These are phyloP conservation scores for Boletellus ananas DNA, from an alignment of 768 basidiomycete species.

Conservation along the genomic window DNA sequence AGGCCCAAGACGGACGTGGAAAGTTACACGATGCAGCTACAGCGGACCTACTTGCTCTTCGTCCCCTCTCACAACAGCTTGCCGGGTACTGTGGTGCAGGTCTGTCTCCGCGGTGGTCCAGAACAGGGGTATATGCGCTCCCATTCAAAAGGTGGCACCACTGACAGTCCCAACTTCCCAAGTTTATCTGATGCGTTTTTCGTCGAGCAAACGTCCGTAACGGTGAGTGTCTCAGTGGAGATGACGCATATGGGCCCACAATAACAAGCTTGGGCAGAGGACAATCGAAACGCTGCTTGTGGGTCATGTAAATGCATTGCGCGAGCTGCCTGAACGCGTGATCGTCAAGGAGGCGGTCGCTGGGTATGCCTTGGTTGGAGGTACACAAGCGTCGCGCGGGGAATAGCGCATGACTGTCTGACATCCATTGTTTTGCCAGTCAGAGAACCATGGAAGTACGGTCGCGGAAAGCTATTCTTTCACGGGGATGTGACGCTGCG, in stretches of 20 bases:
- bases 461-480: constrained; percentile 25
- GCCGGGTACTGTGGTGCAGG: constrained; percentile 24
- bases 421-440: constrained; percentile 12
- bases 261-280: constrained; percentile 8
- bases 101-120: constrained; percentile 16
- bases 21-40: constrained; percentile 13
- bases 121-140: constrained; percentile 20
- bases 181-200: constrained; percentile 6
- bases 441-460: constrained; percentile 27
- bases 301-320: constrained; percentile 14
- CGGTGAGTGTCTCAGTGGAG: constrained; percentile 15
- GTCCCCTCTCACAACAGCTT: constrained; percentile 9
- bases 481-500: constrained; percentile 16
- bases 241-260: background rate
- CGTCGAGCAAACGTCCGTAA: constrained; percentile 11
- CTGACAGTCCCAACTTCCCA: constrained; percentile 8
- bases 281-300: constrained; percentile 24
- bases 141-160: no score
- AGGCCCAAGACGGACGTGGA: background rate
- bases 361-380: constrained; percentile 21
- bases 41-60: constrained; percentile 26
- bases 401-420: background rate
- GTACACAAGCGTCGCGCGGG: constrained; percentile 7
- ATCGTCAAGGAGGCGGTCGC: constrained; percentile 4
- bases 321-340: constrained; percentile 15